Conservation (phyloP, 2,329 filamentous ascomycete genomes). For the Colletotrichum liaoningense region DNA sequence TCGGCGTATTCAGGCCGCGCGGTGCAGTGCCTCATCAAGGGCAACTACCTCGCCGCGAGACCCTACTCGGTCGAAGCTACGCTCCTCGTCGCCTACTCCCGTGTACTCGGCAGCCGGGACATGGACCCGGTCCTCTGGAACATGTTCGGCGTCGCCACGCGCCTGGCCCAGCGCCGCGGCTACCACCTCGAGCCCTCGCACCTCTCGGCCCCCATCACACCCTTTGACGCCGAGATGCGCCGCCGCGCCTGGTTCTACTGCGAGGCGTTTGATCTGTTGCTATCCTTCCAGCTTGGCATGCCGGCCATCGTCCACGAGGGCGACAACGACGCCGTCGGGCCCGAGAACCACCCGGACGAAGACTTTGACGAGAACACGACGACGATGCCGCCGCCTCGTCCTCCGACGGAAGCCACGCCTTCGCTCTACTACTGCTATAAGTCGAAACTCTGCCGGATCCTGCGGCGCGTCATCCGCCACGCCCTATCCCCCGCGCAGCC, state of each 20-base stretch:
- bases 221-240: slow-evolving; percentile 64
- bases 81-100: slow-evolving; percentile 56
- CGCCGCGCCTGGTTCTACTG: slow-evolving; percentile 61
- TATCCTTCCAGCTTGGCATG: slow-evolving; percentile 65
- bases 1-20: slow-evolving; percentile 50
- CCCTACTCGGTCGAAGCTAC: slow-evolving; percentile 61
- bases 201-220: slow-evolving; percentile 52
- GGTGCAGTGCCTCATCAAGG: slow-evolving; percentile 59
- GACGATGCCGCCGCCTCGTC: slow-evolving; percentile 55
- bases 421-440: slow-evolving; percentile 56
- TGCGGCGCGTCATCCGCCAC: slow-evolving; percentile 56
- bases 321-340: slow-evolving; percentile 58
- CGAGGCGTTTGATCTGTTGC: slow-evolving; percentile 59
- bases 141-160: slow-evolving; percentile 57
- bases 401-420: slow-evolving; percentile 55
- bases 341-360: slow-evolving; percentile 59
- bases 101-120: slow-evolving; percentile 54
- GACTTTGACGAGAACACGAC: slow-evolving; percentile 62
- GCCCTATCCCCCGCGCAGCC: slow-evolving; percentile 50
- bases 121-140: slow-evolving; percentile 59
- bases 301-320: slow-evolving; percentile 61
- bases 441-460: slow-evolving; percentile 54
- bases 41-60: slow-evolving; percentile 57
- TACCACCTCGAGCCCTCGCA: slow-evolving; percentile 62
- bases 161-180: slow-evolving; percentile 63